Conservation (phyloP, 2,329 filamentous ascomycete species). For the Aspergillus jensenii region DNA sequence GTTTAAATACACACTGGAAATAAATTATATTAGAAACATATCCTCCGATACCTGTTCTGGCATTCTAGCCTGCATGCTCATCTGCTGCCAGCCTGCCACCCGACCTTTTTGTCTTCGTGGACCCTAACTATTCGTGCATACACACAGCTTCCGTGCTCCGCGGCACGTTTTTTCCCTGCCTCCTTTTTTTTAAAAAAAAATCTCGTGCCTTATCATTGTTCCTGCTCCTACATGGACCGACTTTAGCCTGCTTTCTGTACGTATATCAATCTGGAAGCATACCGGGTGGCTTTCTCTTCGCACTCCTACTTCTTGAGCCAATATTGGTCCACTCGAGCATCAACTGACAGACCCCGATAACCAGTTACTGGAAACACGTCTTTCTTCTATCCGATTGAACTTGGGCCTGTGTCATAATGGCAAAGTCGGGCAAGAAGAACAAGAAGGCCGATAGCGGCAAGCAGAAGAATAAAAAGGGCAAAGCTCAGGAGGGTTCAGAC, state of each 20-base stretch:
- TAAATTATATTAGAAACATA: conserved; percentile 17
- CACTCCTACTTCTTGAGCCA: conserved; percentile 29
- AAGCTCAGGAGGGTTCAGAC: conserved; percentile 29
- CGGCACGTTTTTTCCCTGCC: conserved; percentile 14
- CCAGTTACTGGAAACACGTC: conserved; percentile 37
- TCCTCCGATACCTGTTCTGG: conserved; percentile 22
- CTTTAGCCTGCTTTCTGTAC: conserved; percentile 19
- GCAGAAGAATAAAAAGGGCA: conserved; percentile 36
- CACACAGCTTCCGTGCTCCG: conserved; percentile 17
- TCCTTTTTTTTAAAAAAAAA: conserved; percentile 5
- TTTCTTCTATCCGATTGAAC: conserved; percentile 17
- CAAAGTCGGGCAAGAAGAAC: conserved; percentile 29
- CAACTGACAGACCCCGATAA: conserved; percentile 24
- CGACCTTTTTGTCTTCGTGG: conserved; percentile 30
- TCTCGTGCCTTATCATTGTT: conserved; percentile 22
- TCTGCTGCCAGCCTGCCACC: conserved; percentile 16
- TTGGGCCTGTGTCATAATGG: conserved; percentile 37
- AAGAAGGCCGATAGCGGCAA: conserved; percentile 27
- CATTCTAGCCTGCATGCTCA: conserved; percentile 29
- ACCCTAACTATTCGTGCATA: conserved; percentile 32
- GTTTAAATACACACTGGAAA: conserved; percentile 17
- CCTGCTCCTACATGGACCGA: conserved; percentile 18
- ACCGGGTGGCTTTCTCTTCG: conserved; percentile 32
- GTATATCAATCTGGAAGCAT: conserved; percentile 27
- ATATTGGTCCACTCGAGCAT: conserved; percentile 28